Conservation (phyloP, 2,329 filamentous ascomycete genomes). For the Arthrobotrys sphaeroides region DNA sequence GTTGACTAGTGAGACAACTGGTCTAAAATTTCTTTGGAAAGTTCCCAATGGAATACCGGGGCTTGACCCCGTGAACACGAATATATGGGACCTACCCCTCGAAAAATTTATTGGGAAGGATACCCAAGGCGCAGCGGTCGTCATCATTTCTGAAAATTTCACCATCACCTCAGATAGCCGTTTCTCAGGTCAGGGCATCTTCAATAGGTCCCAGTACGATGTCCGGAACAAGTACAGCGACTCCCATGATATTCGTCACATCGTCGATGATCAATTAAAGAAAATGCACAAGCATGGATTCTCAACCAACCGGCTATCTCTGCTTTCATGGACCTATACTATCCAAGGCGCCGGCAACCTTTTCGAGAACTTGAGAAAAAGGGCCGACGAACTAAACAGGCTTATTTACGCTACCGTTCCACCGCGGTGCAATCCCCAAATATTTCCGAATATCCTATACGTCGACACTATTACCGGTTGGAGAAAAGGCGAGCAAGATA, state of each 20-base stretch:
- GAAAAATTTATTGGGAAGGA: conserved; percentile 7
- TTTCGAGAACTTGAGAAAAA: neutral
- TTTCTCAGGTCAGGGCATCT: conserved; percentile 11
- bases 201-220: conserved; percentile 16
- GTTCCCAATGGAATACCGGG: conserved; percentile 45
- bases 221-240: neutral
- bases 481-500: neutral
- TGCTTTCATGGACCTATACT: conserved; percentile 17
- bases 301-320: neutral
- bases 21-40: conserved; percentile 56
- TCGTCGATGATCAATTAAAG: neutral
- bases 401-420: neutral
- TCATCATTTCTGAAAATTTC: conserved; percentile 6
- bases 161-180: neutral
- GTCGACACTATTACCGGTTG: conserved; percentile 14
- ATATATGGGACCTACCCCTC: conserved; percentile 59
- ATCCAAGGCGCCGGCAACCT: neutral
- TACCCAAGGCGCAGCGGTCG: neutral
- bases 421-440: conserved; percentile 2
- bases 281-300: conserved; percentile 18
- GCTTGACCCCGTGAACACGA: conserved; percentile 52
- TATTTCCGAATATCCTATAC: conserved; percentile 14
- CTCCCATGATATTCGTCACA: neutral
- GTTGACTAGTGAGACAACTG: conserved; percentile 63
- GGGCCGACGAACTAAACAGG: conserved; percentile 10